These are phyloP conservation scores for Remersonia thermophila DNA, from an alignment of 2,329 filamentous ascomycete genomes.

Conservation along the genomic window DNA sequence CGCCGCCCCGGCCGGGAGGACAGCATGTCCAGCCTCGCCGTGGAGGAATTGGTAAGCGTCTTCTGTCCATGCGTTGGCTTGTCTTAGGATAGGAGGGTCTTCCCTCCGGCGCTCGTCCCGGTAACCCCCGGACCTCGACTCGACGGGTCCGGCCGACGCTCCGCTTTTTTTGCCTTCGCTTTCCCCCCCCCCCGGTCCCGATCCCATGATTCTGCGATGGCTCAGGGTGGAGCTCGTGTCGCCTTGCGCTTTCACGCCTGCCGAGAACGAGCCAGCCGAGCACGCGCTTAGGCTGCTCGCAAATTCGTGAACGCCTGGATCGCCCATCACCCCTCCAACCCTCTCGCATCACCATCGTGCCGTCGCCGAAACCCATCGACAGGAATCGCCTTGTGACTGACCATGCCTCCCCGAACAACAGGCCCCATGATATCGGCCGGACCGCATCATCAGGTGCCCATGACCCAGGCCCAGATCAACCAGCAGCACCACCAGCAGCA, in stretches of 20 bases:
- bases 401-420: slow-evolving; percentile 15
- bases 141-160: background rate
- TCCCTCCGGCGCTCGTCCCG: slow-evolving; percentile 2
- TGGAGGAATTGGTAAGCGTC: slow-evolving; percentile 18
- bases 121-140: background rate
- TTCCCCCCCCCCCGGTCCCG: background rate
- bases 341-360: too few species aligned
- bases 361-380: background rate
- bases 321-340: too few species aligned
- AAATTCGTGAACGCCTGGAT: too few species aligned
- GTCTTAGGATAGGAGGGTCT: background rate
- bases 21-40: slow-evolving; percentile 18
- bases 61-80: background rate
- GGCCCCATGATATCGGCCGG: slow-evolving; percentile 45
- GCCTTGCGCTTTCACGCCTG: background rate
- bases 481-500: slow-evolving; percentile 30
- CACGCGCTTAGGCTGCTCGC: too few species aligned
- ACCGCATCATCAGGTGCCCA: slow-evolving; percentile 37
- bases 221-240: background rate
- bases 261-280: too few species aligned
- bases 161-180: background rate
- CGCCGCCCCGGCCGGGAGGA: slow-evolving; percentile 13
- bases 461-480: slow-evolving; percentile 43
- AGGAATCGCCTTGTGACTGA: background rate
- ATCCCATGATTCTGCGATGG: background rate